Evolutionary conservation across 2,329 filamentous ascomycete species (phyloP), one percentile per base, ranked within the genome.

Genomic region (Phialophora expanda): DNA sequence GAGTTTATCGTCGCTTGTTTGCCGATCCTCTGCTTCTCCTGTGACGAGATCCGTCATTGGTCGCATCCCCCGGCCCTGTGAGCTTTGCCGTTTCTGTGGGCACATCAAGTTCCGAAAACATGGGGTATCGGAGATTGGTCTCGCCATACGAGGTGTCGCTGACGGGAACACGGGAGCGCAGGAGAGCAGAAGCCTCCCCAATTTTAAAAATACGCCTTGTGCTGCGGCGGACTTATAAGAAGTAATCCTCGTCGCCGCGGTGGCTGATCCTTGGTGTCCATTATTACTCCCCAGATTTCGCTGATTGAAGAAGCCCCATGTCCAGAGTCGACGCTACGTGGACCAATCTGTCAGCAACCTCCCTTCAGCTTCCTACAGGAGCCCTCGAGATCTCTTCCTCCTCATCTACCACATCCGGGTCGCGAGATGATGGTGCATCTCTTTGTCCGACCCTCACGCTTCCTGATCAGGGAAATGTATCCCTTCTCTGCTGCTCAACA

Each of bases 91-190:
- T 44, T 17, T 20, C 17, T n/a, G 38, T 44, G 38, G 17, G 38
- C 38, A 8, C 38, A n/a, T 44, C 14, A 17, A n/a, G 7, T n/a
- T 44, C 38, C 17, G 38, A n/a, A 53, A 53, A 53, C 48, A 53
- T 22, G 48, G 48, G 48, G 48, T 53, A 53, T 22, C 38, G 48
- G 48, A 53, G 48, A 53, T 53, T 53, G 48, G 22, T 26, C 14
- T 6, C 48, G 26, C 20, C 48, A 20, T 22, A 4, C 14, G 12
- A 12, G 20, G 20, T 22, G 48, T 50, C 14, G n/a, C 48, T 2
- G 20, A 22, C 20, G 48, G 48, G 48, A 12, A 4, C 48, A 53
- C 48, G 12, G 26, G 9, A 28, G 22, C 3, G 44, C n/a, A 22
- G 44, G 44, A n/a, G 14, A 41, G 14, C 38, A 7, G 17, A 17